Evolutionary conservation across 2,329 filamentous ascomycete species (phyloP).

Genomic region (Cytospora piceae): DNA sequence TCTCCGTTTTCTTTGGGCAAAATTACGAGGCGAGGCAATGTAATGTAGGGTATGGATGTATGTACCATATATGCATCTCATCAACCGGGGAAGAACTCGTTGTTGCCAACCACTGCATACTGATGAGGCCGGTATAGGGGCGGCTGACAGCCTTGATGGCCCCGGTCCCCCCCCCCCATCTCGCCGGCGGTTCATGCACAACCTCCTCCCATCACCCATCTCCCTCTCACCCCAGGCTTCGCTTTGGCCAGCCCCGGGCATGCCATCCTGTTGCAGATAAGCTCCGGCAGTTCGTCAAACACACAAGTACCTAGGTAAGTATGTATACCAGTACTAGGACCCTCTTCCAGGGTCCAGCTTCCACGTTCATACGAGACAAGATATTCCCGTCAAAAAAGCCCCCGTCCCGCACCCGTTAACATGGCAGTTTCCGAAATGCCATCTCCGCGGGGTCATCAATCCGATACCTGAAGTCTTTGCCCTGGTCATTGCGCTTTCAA

Average conservation of each 20-base stretch:
- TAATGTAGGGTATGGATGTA: background rate
- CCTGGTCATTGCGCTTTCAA: background rate
- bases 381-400: background rate
- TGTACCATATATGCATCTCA: background rate
- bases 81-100: background rate
- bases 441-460: background rate
- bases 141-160: background rate
- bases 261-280: slow-evolving; percentile 3
- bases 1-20: too few relatives aligned
- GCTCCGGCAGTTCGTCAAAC: background rate
- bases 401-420: background rate
- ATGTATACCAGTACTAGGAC: background rate
- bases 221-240: background rate
- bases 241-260: background rate
- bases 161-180: too few relatives aligned
- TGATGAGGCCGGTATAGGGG: background rate
- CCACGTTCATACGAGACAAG: background rate
- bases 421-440: background rate
- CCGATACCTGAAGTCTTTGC: background rate
- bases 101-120: background rate
- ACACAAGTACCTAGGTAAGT: too few relatives aligned
- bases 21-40: background rate
- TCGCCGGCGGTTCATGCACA: background rate
- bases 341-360: background rate
- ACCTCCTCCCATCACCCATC: background rate